Percentiles rank a stretch among this genome's conserved stretches.
phyloP scores from a whole-genome alignment of 768 basidiomycete species.

The Leccinum boreale region DNA sequence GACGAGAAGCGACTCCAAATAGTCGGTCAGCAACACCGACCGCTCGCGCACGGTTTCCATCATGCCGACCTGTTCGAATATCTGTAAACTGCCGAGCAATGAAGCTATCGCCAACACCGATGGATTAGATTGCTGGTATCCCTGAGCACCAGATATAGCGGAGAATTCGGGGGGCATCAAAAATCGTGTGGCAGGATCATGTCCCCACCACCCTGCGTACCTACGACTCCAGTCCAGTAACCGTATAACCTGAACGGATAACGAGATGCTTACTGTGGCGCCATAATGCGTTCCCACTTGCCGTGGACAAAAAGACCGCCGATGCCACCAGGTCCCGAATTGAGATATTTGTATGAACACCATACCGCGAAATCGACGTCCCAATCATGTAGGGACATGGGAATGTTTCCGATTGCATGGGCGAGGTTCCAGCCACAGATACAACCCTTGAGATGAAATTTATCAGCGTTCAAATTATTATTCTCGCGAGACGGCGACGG shows the following conservation, averaged over 20 bases:
- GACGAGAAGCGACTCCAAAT: slow-evolving; percentile 62
- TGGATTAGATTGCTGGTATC: slow-evolving; percentile 96
- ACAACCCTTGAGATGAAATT: slow-evolving; percentile 61
- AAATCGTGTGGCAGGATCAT: slow-evolving; percentile 84
- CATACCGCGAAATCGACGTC: slow-evolving; percentile 95
- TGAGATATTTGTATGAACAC: slow-evolving; percentile 98
- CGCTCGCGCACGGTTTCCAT: slow-evolving; percentile 65
- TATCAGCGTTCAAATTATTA: slow-evolving; percentile 12
- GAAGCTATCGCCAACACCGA: slow-evolving; percentile 76
- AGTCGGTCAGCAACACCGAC: slow-evolving; percentile 64
- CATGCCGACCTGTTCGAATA: slow-evolving; percentile 79
- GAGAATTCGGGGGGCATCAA: slow-evolving; percentile 82
- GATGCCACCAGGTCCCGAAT: slow-evolving; percentile 95
- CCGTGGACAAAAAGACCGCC: slow-evolving; percentile 90
- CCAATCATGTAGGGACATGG: slow-evolving; percentile 88
- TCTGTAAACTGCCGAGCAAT: slow-evolving; percentile 77
- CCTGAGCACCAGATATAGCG: slow-evolving; percentile 86
- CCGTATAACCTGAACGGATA: slow-evolving; percentile 8
- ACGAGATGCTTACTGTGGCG: slow-evolving; percentile 54
- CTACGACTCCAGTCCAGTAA: slow-evolving; percentile 38
- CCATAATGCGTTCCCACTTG: slow-evolving; percentile 63
- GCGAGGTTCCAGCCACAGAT: slow-evolving; percentile 97
- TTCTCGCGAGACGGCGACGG: slow-evolving; percentile 9
- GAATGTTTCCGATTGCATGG: slow-evolving; percentile 93
- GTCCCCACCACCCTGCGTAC: slow-evolving; percentile 98